Percentiles rank a stretch among this genome's conserved stretches.
These are phyloP conservation scores for Macrophomina phaseolina DNA, from an alignment of 2,329 filamentous ascomycete genomes.

Conservation along the genomic window DNA sequence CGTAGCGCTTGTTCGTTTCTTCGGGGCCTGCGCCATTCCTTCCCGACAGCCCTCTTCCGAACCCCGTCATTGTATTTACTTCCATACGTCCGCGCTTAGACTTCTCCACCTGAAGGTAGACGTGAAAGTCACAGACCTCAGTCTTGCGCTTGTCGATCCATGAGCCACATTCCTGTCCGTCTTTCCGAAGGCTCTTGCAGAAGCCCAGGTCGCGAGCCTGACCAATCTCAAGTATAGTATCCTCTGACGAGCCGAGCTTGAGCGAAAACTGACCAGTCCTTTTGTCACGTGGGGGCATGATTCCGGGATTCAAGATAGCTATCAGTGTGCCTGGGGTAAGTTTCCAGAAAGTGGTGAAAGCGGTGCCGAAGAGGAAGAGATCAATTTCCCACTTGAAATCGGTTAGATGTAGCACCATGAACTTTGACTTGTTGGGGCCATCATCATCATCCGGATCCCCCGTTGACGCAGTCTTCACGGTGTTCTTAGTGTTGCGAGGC, in stretches of 20 bases:
- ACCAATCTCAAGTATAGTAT: slow-evolving; percentile 90
- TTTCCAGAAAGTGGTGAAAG: slow-evolving; percentile 93
- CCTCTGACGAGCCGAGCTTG: slow-evolving; percentile 82
- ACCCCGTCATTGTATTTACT: slow-evolving; percentile 71
- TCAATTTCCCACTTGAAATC: slow-evolving; percentile 92
- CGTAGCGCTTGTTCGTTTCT: slow-evolving; percentile 51
- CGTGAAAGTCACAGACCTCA: slow-evolving; percentile 90
- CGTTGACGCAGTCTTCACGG: slow-evolving; percentile 48
- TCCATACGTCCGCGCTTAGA: slow-evolving; percentile 74
- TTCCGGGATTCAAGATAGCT: slow-evolving; percentile 86
- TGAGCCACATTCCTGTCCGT: slow-evolving; percentile 77
- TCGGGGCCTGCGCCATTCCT: slow-evolving; percentile 35
- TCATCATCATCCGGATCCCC: slow-evolving; percentile 50
- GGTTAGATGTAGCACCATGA: slow-evolving; percentile 88
- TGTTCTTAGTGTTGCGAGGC: slow-evolving; percentile 67
- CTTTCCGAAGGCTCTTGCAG: slow-evolving; percentile 83
- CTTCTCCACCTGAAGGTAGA: slow-evolving; percentile 79
- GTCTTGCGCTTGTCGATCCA: slow-evolving; percentile 92
- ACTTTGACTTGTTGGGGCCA: slow-evolving; percentile 73
- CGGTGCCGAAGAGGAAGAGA: slow-evolving; percentile 87
- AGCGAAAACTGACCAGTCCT: slow-evolving; percentile 87
- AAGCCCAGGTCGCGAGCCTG: slow-evolving; percentile 83
- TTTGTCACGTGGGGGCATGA: slow-evolving; percentile 83
- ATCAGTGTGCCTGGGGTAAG: slow-evolving; percentile 89
- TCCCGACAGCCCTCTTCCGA: slow-evolving; percentile 29